Conservation (phyloP, 495 filamentous ascomycete genomes). For the Saxophila tyrrhenica region DNA sequence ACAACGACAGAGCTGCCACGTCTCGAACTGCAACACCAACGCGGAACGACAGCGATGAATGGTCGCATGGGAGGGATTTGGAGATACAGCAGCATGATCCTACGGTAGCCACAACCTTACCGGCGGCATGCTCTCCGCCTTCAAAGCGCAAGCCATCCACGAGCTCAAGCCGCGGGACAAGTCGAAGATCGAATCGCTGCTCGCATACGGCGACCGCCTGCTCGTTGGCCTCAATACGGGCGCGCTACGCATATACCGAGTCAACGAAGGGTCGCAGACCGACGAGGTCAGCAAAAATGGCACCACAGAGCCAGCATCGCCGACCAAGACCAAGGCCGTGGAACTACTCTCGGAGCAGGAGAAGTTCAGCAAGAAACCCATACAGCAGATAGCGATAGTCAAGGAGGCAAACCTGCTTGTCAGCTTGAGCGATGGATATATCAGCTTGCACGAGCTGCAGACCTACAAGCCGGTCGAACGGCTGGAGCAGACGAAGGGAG, state of each 20-base stretch:
- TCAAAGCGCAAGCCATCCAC: constrained; percentile 88
- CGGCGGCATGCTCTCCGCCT: constrained; percentile 81
- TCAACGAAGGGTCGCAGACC: constrained; percentile 50
- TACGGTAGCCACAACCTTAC: not conserved
- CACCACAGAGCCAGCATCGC: constrained; percentile 27
- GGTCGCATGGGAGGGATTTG: not conserved
- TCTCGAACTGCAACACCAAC: too few relatives aligned
- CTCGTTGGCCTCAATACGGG: constrained; percentile 86
- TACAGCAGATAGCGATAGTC: constrained; percentile 88
- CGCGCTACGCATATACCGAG: constrained; percentile 76
- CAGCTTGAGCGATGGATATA: constrained; percentile 75
- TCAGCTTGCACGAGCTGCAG: constrained; percentile 80
- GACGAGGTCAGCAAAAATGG: constrained; percentile 18
- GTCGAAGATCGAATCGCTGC: constrained; percentile 85
- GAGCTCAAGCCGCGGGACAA: constrained; percentile 93
- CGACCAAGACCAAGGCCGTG: constrained; percentile 47
- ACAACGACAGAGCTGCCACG: too few relatives aligned
- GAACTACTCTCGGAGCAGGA: constrained; percentile 83
- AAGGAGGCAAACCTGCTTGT: constrained; percentile 88
- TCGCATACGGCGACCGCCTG: constrained; percentile 84
- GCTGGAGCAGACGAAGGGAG: constrained; percentile 69
- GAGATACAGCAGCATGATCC: not conserved
- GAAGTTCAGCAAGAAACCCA: constrained; percentile 77
- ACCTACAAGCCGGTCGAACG: constrained; percentile 71
- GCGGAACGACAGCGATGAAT: not conserved